phyloP scores from a whole-genome alignment of 129 eudicot species.

The Flaveria robusta region DNA sequence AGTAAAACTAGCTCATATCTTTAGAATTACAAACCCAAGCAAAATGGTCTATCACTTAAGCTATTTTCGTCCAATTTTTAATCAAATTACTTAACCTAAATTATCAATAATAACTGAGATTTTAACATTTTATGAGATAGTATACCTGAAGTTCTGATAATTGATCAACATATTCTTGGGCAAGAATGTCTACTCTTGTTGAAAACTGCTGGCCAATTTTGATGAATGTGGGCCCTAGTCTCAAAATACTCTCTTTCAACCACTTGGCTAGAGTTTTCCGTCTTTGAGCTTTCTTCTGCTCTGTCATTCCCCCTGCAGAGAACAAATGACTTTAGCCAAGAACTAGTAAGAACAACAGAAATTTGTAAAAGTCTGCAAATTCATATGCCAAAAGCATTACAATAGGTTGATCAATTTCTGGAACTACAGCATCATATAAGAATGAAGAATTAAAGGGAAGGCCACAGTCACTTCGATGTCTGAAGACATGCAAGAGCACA shows the following conservation, averaged over 20 bases:
- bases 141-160: constrained; percentile 95
- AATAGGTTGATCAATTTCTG: neutral
- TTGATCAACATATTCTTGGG: constrained; percentile 99
- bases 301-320: constrained; percentile 95
- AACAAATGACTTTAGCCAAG: constrained; percentile 23
- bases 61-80: neutral
- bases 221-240: constrained; percentile 95
- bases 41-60: neutral
- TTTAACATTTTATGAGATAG: neutral
- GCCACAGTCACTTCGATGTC: neutral
- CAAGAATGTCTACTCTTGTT: constrained; percentile 97
- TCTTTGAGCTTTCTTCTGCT: constrained; percentile 67
- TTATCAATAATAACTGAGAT: neutral
- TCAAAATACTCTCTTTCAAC: constrained; percentile 87
- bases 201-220: constrained; percentile 99
- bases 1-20: neutral
- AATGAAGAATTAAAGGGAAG: neutral
- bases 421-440: neutral
- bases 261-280: constrained; percentile 90
- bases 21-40: constrained; percentile 6
- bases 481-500: neutral
- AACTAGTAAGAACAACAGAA: neutral
- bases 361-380: neutral
- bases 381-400: neutral
- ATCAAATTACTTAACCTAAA: neutral